Percentiles rank a stretch among this genome's conserved stretches.
Evolutionary conservation across 495 filamentous ascomycete genomes (phyloP).

Genomic region (Podospora appendiculata): DNA sequence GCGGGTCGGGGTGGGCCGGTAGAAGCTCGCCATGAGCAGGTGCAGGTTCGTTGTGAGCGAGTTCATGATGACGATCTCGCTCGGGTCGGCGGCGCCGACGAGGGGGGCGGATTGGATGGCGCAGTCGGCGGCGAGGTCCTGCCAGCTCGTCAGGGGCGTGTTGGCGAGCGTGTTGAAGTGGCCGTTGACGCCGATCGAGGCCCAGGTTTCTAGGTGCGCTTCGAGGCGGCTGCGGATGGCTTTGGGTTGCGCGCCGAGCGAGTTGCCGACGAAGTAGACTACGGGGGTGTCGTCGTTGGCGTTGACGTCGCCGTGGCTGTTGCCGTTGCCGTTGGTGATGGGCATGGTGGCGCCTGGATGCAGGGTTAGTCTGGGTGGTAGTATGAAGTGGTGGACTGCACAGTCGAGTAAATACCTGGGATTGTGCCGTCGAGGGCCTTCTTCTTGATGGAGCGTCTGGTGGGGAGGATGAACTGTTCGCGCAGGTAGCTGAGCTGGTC

Average conservation of each 20-base stretch:
- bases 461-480: constrained; percentile 73
- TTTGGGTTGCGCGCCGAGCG: constrained; percentile 77
- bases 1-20: constrained; percentile 57
- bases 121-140: constrained; percentile 68
- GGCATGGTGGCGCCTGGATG: background rate
- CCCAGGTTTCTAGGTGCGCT: constrained; percentile 76
- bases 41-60: constrained; percentile 87
- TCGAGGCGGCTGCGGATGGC: constrained; percentile 57
- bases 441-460: constrained; percentile 56
- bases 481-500: constrained; percentile 62
- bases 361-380: too few species aligned
- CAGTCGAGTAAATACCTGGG: constrained; percentile 8
- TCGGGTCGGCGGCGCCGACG: constrained; percentile 59
- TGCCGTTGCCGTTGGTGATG: background rate
- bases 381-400: too few species aligned
- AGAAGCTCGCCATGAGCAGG: constrained; percentile 82
- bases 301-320: constrained; percentile 4
- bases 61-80: constrained; percentile 84
- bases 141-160: constrained; percentile 63
- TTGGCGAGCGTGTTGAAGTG: constrained; percentile 74
- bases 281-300: constrained; percentile 33
- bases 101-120: constrained; percentile 64
- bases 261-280: constrained; percentile 92
- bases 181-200: constrained; percentile 77
- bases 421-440: constrained; percentile 45